These are phyloP conservation scores for Pseudonitzschia delicatissima DNA, from an alignment of 108 stramenopile genomes.

Conservation along the genomic window DNA sequence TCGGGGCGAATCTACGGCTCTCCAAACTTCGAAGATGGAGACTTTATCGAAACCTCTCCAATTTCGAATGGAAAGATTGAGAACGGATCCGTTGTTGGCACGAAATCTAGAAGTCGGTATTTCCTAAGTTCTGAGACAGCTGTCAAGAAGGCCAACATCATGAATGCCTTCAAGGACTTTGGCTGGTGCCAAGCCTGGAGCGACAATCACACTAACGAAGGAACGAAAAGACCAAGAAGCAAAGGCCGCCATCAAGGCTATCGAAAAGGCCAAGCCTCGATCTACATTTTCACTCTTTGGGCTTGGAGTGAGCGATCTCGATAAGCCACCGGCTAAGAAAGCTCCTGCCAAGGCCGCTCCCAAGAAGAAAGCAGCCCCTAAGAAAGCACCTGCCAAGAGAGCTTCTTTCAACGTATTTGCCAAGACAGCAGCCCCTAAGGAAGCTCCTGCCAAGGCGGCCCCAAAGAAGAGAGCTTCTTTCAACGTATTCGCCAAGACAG, in stretches of 20 bases:
- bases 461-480: neutral
- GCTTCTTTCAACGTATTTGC: neutral
- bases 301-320: slow-evolving; percentile 17
- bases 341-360: slow-evolving; percentile 1
- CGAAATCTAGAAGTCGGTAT: slow-evolving; percentile 60
- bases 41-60: slow-evolving; percentile 63
- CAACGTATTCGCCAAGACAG: neutral
- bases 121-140: slow-evolving; percentile 39
- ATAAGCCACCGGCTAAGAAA: slow-evolving; percentile 5
- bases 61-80: slow-evolving; percentile 58
- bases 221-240: slow-evolving; percentile 20
- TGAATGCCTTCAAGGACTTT: slow-evolving; percentile 32
- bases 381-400: neutral
- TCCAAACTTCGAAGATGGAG: slow-evolving; percentile 65
- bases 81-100: slow-evolving; percentile 60
- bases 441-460: slow-evolving; percentile 2
- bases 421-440: slow-evolving; percentile 1
- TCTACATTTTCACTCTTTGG: slow-evolving; percentile 50
- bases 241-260: slow-evolving; percentile 14
- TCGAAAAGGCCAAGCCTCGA: slow-evolving; percentile 19
- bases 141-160: slow-evolving; percentile 15
- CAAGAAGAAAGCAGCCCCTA: neutral
- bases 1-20: slow-evolving; percentile 40
- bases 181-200: slow-evolving; percentile 20
- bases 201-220: slow-evolving; percentile 38